Conservation (phyloP, 2,329 filamentous ascomycete genomes). For the Mollisia scopiformis region DNA sequence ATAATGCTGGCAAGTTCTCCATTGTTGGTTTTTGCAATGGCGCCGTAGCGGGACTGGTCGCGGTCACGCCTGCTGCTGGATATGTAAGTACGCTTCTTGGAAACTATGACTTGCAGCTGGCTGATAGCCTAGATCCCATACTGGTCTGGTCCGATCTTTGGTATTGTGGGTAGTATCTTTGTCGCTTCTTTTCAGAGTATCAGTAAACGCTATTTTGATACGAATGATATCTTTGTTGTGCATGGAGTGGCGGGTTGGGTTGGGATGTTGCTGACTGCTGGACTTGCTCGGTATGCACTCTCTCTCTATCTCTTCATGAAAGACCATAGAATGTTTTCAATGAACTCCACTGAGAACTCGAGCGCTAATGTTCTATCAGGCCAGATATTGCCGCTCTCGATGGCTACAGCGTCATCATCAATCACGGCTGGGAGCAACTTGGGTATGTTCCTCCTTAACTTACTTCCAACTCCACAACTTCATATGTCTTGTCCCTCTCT, state of each 20-base stretch:
- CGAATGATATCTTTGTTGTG: conserved; percentile 9
- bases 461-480: not conserved
- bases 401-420: conserved; percentile 5
- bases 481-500: not conserved
- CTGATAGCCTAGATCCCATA: conserved; percentile 6
- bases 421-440: conserved; percentile 9
- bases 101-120: not conserved
- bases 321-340: too few species aligned
- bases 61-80: conserved; percentile 84
- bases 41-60: conserved; percentile 83
- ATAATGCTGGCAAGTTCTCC: conserved; percentile 3
- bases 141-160: conserved; percentile 11
- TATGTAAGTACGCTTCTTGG: conserved; percentile 60
- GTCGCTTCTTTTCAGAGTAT: conserved; percentile 6
- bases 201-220: conserved; percentile 2
- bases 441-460: not conserved
- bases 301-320: too few species aligned
- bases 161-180: conserved; percentile 8
- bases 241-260: conserved; percentile 8
- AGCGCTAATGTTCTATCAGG: not conserved
- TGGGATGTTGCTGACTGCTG: conserved; percentile 9
- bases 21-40: conserved; percentile 74
- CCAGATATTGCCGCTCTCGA: conserved; percentile 8
- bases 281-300: conserved; percentile 4
- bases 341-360: not conserved